Conservation (phyloP, 805 yeast genomes). For the Kodamaea lidongshanica region DNA sequence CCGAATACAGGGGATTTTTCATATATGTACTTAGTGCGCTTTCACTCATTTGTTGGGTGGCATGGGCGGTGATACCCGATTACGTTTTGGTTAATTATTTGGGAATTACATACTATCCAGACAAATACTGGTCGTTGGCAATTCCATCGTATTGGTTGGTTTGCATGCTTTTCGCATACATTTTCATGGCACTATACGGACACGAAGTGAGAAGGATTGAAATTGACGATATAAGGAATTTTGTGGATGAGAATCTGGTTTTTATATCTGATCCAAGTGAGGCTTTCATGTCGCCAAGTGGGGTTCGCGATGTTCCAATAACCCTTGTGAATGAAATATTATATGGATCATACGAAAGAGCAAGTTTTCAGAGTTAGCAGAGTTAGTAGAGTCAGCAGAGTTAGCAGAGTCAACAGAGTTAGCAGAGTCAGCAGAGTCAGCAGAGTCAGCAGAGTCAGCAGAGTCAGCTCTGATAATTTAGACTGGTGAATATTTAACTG, state of each 20-base stretch:
- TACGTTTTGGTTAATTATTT: constrained; percentile 39
- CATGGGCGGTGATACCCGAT: constrained; percentile 76
- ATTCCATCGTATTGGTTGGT: constrained; percentile 67
- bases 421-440: too few relatives aligned
- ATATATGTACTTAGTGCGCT: constrained; percentile 63
- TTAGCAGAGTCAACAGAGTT: too few relatives aligned
- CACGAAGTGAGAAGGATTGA: constrained; percentile 65
- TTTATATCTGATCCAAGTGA: constrained; percentile 13
- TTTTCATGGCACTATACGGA: constrained; percentile 65
- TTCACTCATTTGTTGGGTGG: constrained; percentile 48
- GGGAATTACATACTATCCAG: constrained; percentile 71
- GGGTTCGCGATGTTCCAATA: constrained; percentile 81
- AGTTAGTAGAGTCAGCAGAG: too few relatives aligned
- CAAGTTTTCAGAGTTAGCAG: too few relatives aligned
- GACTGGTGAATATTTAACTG: too few relatives aligned
- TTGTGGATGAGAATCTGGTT: constrained; percentile 61
- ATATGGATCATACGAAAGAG: too few relatives aligned
- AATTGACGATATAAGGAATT: constrained; percentile 52
- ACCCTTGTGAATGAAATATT: constrained; percentile 60
- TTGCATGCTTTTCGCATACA: constrained; percentile 65
- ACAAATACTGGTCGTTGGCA: constrained; percentile 86
- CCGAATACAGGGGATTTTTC: constrained; percentile 87
- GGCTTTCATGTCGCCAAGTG: constrained; percentile 61
- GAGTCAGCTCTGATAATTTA: too few relatives aligned
- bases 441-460: too few relatives aligned